These are phyloP conservation scores for Miscanthus lutarioriparius DNA, from an alignment of 176 grass and related monocot genomes.

Conservation along the genomic window DNA sequence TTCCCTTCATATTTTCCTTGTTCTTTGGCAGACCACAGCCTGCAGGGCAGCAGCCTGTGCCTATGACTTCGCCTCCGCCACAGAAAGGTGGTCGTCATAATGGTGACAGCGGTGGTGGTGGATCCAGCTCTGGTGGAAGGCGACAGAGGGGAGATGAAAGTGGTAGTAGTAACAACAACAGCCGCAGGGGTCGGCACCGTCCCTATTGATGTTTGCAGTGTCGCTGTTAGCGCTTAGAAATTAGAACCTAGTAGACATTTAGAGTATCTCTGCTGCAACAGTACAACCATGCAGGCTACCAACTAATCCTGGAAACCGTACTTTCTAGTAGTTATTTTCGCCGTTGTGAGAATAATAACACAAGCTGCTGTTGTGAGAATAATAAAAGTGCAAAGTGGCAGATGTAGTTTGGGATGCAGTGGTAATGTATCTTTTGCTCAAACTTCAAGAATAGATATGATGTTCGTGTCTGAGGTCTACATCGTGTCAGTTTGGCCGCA, in stretches of 20 bases:
- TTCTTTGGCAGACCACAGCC: slow-evolving; percentile 41
- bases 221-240: background rate
- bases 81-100: slow-evolving; percentile 13
- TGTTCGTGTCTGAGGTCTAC: no score
- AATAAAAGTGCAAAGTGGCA: background rate
- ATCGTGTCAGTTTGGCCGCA: no score
- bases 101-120: slow-evolving; percentile 7
- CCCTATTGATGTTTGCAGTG: slow-evolving; percentile 33
- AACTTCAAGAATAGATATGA: no score
- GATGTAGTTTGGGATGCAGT: background rate
- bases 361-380: background rate
- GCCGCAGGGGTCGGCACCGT: slow-evolving; percentile 39
- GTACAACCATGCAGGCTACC: background rate
- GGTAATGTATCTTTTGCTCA: background rate
- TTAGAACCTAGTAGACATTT: background rate
- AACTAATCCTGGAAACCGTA: background rate
- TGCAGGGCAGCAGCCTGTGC: slow-evolving; percentile 26
- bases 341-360: background rate
- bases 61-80: slow-evolving; percentile 21
- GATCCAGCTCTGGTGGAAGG: slow-evolving; percentile 27
- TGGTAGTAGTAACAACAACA: slow-evolving; percentile 10
- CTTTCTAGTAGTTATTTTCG: background rate
- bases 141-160: slow-evolving; percentile 34
- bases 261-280: background rate
- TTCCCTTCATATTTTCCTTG: background rate